phyloP scores from a whole-genome alignment of 805 yeast genomes.

The Zygosaccharomyces rouxii region DNA sequence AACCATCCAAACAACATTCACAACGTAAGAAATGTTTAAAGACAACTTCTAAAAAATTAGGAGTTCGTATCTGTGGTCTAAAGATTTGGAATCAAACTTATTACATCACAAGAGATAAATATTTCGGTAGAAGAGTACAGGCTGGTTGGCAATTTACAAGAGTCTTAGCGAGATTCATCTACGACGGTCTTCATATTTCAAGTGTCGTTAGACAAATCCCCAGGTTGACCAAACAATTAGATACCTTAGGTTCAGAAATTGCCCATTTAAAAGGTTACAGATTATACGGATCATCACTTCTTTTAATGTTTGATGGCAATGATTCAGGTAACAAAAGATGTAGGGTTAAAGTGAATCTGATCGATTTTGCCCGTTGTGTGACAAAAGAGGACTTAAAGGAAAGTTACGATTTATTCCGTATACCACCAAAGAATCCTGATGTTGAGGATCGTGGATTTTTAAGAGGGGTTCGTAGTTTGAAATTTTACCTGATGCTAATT shows the following conservation, averaged over 20 bases:
- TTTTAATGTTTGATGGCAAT: slow-evolving; percentile 82
- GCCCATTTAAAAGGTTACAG: slow-evolving; percentile 65
- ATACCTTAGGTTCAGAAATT: slow-evolving; percentile 54
- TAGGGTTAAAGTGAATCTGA: slow-evolving; percentile 57
- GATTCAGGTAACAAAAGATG: slow-evolving; percentile 20
- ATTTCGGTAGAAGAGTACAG: slow-evolving; percentile 76
- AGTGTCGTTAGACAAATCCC: slow-evolving; percentile 69
- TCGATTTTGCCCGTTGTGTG: slow-evolving; percentile 93
- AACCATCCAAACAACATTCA: slow-evolving; percentile 61
- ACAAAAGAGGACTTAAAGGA: slow-evolving; percentile 51
- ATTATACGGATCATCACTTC: slow-evolving; percentile 83
- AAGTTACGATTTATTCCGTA: slow-evolving; percentile 42
- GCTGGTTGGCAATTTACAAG: slow-evolving; percentile 75
- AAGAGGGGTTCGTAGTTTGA: slow-evolving; percentile 72
- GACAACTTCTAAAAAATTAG: slow-evolving; percentile 78
- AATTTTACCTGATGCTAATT: slow-evolving; percentile 58
- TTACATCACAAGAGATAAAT: slow-evolving; percentile 77
- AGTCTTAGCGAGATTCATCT: slow-evolving; percentile 68
- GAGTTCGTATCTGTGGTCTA: slow-evolving; percentile 93
- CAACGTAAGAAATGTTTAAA: slow-evolving; percentile 75
- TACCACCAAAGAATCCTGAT: slow-evolving; percentile 67
- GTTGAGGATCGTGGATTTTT: slow-evolving; percentile 77
- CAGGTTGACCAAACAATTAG: slow-evolving; percentile 52
- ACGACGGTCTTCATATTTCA: slow-evolving; percentile 59
- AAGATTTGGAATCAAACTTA: slow-evolving; percentile 65